A percentile compares a stretch with the other conserved stretches of the same genome.
Evolutionary conservation across 164 flowering plant species (phyloP).

Genomic region (Buxus sempervirens): DNA sequence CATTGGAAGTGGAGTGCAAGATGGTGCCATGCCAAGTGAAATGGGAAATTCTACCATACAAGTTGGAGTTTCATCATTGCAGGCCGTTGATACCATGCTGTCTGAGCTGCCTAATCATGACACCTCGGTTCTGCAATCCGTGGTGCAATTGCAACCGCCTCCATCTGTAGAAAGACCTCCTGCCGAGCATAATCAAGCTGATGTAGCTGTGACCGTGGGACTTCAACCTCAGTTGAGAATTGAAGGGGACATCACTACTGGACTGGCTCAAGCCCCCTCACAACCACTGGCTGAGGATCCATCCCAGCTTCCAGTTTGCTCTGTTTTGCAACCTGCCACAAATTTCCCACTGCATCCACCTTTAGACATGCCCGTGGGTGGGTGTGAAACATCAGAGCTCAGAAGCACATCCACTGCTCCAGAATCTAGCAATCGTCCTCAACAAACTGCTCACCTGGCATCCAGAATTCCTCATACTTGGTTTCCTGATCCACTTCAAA

Average conservation of each 20-base stretch:
- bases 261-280: constrained; percentile 1
- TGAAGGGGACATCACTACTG: constrained; percentile 10
- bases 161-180: background rate
- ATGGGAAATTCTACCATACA: constrained; percentile 5
- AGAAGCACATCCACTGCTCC: constrained; percentile 14
- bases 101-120: constrained; percentile 2
- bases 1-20: constrained; percentile 2
- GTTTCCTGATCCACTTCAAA: constrained; percentile 54
- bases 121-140: background rate
- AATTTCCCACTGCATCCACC: constrained; percentile 7
- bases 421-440: constrained; percentile 17
- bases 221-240: constrained; percentile 6
- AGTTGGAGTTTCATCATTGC: background rate
- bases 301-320: constrained; percentile 21
- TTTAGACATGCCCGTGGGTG: constrained; percentile 6
- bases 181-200: constrained; percentile 6
- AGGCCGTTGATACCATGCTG: background rate
- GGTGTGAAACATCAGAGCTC: constrained; percentile 9
- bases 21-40: constrained; percentile 11
- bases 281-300: constrained; percentile 9
- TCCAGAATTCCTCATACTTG: constrained; percentile 15
- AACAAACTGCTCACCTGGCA: constrained; percentile 19
- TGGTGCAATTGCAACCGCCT: constrained; percentile 11
- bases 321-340: constrained; percentile 10
- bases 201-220: background rate